These are phyloP conservation scores for Rhodotorula kratochvilovae DNA, from an alignment of 768 basidiomycete genomes.

Conservation along the genomic window DNA sequence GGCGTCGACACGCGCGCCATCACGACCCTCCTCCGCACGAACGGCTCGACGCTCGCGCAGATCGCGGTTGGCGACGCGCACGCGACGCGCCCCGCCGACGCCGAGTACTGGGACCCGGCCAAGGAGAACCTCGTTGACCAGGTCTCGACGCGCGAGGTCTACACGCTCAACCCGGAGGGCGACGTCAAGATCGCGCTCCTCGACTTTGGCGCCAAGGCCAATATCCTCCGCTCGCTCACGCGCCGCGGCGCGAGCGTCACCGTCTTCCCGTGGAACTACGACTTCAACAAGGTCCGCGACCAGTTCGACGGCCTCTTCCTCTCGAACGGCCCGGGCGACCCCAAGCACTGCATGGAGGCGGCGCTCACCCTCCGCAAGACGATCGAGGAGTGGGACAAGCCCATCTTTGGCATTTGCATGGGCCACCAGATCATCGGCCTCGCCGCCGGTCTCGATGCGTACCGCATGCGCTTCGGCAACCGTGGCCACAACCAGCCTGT, in stretches of 20 bases:
- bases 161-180: conserved; percentile 77
- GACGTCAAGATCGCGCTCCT: conserved; percentile 89
- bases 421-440: conserved; percentile 97
- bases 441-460: conserved; percentile 92
- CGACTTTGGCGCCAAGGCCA: conserved; percentile 96
- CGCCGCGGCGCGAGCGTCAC: conserved; percentile 87
- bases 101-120: conserved; percentile 85
- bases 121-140: conserved; percentile 89
- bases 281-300: conserved; percentile 87
- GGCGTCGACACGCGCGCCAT: conserved; percentile 98
- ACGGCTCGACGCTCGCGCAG: conserved; percentile 91
- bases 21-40: conserved; percentile 85
- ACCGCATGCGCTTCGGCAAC: conserved; percentile 99
- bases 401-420: conserved; percentile 98
- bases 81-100: conserved; percentile 59
- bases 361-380: conserved; percentile 74
- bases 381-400: conserved; percentile 79
- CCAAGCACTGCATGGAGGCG: conserved; percentile 78
- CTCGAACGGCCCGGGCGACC: conserved; percentile 94
- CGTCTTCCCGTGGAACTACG: conserved; percentile 94
- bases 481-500: conserved; percentile 99
- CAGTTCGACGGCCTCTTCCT: conserved; percentile 92
- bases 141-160: conserved; percentile 77
- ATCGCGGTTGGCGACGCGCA: conserved; percentile 75
- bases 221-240: conserved; percentile 88